phyloP scores from a whole-genome alignment of 495 filamentous ascomycete genomes.

The Trichoderma erinaceum region DNA sequence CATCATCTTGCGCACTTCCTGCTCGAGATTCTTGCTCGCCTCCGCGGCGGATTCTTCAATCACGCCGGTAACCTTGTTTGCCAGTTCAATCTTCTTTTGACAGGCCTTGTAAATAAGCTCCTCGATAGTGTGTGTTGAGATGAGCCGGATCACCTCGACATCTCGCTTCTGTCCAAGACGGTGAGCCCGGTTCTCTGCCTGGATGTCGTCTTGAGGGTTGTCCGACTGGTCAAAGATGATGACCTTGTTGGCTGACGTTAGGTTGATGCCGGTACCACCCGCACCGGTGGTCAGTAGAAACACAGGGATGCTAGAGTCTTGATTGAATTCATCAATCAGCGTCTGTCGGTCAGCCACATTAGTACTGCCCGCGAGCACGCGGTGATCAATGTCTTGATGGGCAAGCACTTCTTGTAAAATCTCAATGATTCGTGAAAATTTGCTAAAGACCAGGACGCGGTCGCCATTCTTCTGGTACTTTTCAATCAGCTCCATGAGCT shows the following conservation, averaged over 20 bases:
- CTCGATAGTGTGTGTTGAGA: slow-evolving; percentile 81
- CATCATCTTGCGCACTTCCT: slow-evolving; percentile 19
- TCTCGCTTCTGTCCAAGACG: slow-evolving; percentile 84
- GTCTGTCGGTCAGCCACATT: slow-evolving; percentile 76
- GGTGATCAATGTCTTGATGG: slow-evolving; percentile 63
- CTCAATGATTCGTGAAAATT: slow-evolving; percentile 87
- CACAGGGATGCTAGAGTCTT: slow-evolving; percentile 69
- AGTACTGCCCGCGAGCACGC: slow-evolving; percentile 79
- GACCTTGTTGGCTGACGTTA: slow-evolving; percentile 93
- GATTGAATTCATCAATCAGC: slow-evolving; percentile 78
- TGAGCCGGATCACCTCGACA: slow-evolving; percentile 76
- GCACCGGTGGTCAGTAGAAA: slow-evolving; percentile 92
- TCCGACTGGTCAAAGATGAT: slow-evolving; percentile 94
- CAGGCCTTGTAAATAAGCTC: slow-evolving; percentile 87
- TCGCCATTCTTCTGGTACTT: slow-evolving; percentile 77
- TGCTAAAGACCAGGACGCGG: slow-evolving; percentile 79
- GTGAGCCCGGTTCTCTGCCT: slow-evolving; percentile 95
- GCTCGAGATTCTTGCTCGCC: slow-evolving; percentile 24
- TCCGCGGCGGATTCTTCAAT: slow-evolving; percentile 28
- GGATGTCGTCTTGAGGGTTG: slow-evolving; percentile 93
- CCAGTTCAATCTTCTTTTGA: slow-evolving; percentile 86
- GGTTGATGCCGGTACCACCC: slow-evolving; percentile 90
- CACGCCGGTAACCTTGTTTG: slow-evolving; percentile 61
- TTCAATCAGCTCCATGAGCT: slow-evolving; percentile 64
- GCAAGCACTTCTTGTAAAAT: slow-evolving; percentile 79